phyloP scores from a whole-genome alignment of 192 early-diverging fungal genomes.

The Backusella macrospora region DNA sequence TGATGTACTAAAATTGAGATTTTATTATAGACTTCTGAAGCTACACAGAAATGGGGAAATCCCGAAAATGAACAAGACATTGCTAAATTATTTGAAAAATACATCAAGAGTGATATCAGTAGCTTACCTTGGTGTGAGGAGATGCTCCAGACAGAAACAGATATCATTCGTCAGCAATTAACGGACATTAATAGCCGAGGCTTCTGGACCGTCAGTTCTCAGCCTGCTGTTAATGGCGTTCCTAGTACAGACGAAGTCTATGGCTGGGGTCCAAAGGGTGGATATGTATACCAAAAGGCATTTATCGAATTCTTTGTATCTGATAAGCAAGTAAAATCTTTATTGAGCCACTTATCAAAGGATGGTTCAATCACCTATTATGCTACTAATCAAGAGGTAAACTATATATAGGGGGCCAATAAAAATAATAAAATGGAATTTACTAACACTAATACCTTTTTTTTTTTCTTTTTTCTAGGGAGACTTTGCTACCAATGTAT shows the following conservation, averaged over 20 bases:
- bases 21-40: constrained; percentile 45
- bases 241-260: constrained; percentile 64
- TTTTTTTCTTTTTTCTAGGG: constrained; percentile 39
- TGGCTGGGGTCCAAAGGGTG: constrained; percentile 86
- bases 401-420: not conserved
- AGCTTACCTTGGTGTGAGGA: constrained; percentile 77
- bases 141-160: constrained; percentile 61
- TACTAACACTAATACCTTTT: not conserved
- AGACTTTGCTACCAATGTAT: constrained; percentile 67
- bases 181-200: constrained; percentile 63
- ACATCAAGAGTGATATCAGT: constrained; percentile 62
- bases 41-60: constrained; percentile 65
- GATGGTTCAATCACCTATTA: constrained; percentile 84
- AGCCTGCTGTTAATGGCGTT: constrained; percentile 81
- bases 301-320: constrained; percentile 85
- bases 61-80: constrained; percentile 63
- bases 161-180: constrained; percentile 62
- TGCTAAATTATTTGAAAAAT: constrained; percentile 64
- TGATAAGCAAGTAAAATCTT: constrained; percentile 53
- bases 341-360: constrained; percentile 56
- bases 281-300: constrained; percentile 85
- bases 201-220: constrained; percentile 79
- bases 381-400: constrained; percentile 76
- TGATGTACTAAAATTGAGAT: not conserved
- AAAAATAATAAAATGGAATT: not conserved